Evolutionary conservation across 139 green algal species (phyloP), one percentile per base, ranked within the genome.

Genomic region (Volvox africanus): DNA sequence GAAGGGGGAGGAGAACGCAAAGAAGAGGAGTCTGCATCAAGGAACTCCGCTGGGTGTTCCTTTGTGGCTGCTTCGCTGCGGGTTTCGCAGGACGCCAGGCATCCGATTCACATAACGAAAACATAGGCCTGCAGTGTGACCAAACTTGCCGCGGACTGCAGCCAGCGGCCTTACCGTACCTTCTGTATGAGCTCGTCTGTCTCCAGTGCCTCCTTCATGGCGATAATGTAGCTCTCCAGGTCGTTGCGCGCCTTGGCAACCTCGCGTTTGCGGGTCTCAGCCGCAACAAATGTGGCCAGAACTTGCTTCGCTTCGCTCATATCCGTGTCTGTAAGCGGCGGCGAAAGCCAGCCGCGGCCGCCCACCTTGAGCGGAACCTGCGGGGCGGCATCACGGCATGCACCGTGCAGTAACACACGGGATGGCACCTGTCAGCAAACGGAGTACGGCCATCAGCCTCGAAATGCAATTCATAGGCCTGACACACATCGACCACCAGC

Each of bases 191-290:
- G 80, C 62, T 95, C 92, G 33, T 96, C 93, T 5, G 87, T 91
- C 77, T 94, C 88, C 73, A 99, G 67, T 79, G 87, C 88, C 37
- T 96, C 95, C 61, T 95, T 90, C 44, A 89, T 98, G 88, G 89
- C 90, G 90, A 99, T 97, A 93, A 99, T 98, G 96, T 98, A 99
- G 3, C 92, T 82, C 94, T 99, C 98, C 87, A 99, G 91, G 75
- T 97, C 95, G 91, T 99, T 99, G 90, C 97, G 97, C 0, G 96
- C 92, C 86, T 95, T 94, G 24, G 95, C 97, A 17, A 92, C 93
- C n/a, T 93, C 93, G 0, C 87, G 86, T 91, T 97, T 97, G 50
- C 88, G 91, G 18, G 85, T 67, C 89, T 99, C 97, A 0, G 86
- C 81, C 22, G 71, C 69, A 24, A 77, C 76, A 77, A 88, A 94